A percentile compares a stretch with the other conserved stretches of the same genome.
Evolutionary conservation across 1,284 basidiomycete species (phyloP).

Genomic region (Phenoliferia sp.): DNA sequence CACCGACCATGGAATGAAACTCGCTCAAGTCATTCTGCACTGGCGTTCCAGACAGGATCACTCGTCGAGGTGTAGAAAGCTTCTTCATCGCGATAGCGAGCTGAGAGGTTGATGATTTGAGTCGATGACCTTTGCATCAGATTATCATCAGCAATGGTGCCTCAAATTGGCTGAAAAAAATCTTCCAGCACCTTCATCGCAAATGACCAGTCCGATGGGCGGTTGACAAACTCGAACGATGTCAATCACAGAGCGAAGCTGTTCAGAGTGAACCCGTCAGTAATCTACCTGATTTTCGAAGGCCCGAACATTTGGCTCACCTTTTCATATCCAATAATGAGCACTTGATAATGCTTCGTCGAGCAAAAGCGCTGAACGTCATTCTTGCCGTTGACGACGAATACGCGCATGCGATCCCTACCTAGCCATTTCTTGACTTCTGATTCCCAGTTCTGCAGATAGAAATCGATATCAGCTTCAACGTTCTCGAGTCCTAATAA

Average conservation of each 20-base stretch:
- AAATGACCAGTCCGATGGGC: constrained; percentile 86
- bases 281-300: not conserved
- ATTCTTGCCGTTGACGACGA: constrained; percentile 71
- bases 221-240: constrained; percentile 51
- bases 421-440: constrained; percentile 96
- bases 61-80: constrained; percentile 18
- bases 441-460: constrained; percentile 78
- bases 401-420: constrained; percentile 69
- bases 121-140: constrained; percentile 66
- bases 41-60: constrained; percentile 91
- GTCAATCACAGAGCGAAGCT: constrained; percentile 40
- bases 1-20: constrained; percentile 84
- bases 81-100: constrained; percentile 66
- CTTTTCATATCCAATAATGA: constrained; percentile 90
- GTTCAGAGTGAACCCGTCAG: not conserved
- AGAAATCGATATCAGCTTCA: constrained; percentile 3
- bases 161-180: constrained; percentile 22
- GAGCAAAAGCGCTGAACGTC: constrained; percentile 66
- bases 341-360: constrained; percentile 68
- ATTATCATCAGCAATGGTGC: not conserved
- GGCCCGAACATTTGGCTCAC: constrained; percentile 6
- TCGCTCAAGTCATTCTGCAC: constrained; percentile 92
- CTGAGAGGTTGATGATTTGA: constrained; percentile 90
- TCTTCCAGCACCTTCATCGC: constrained; percentile 91
- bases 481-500: not conserved